Percentiles rank a stretch among this genome's conserved stretches.
phyloP scores from a whole-genome alignment of 1,284 basidiomycete genomes.

The Leccinum fuscescens region DNA sequence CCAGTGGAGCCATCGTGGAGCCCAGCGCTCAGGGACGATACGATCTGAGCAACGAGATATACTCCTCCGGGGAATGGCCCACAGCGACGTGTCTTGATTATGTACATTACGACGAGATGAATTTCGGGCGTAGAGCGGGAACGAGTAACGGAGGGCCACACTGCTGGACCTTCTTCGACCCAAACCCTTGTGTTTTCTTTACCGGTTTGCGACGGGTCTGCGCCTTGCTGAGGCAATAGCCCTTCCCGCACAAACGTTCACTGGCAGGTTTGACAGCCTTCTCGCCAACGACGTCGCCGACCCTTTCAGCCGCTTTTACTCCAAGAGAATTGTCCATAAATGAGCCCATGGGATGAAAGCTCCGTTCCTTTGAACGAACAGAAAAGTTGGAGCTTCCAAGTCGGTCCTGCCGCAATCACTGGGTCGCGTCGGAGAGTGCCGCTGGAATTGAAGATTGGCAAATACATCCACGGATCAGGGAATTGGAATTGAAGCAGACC shows the following conservation, averaged over 20 bases:
- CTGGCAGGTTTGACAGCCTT: conserved; percentile 14
- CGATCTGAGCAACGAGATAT: conserved; percentile 14
- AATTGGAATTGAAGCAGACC: neutral
- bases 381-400: neutral
- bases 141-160: neutral
- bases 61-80: neutral
- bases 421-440: conserved; percentile 19
- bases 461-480: conserved; percentile 28
- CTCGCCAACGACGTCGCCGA: neutral
- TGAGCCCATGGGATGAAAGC: conserved; percentile 4
- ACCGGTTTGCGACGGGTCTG: conserved; percentile 1
- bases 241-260: conserved; percentile 10
- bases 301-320: conserved; percentile 20
- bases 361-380: conserved; percentile 13
- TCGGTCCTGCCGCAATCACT: conserved; percentile 8
- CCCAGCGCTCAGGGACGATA: neutral
- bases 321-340: conserved; percentile 21
- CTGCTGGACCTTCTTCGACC: conserved; percentile 3
- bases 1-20: conserved; percentile 1
- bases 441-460: conserved; percentile 12
- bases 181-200: conserved; percentile 5
- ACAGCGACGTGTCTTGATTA: conserved; percentile 9
- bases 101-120: conserved; percentile 7
- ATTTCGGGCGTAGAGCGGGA: conserved; percentile 21
- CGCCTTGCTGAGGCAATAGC: conserved; percentile 10